These are phyloP conservation scores for Friedmanniomyces simplex DNA, from an alignment of 495 filamentous ascomycete genomes.

Conservation along the genomic window DNA sequence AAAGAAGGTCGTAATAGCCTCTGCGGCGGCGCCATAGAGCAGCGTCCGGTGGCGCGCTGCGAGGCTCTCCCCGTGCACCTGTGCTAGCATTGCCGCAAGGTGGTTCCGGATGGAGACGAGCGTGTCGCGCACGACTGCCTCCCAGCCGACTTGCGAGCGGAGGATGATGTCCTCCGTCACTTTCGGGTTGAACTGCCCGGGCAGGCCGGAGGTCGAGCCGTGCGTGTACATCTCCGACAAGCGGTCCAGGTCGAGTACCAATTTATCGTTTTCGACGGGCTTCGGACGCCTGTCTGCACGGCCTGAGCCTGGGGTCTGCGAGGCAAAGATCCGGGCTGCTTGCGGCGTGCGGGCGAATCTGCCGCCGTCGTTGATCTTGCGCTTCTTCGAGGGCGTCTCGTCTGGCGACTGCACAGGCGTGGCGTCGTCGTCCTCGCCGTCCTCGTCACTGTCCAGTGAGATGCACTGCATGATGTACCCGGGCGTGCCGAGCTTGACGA, in stretches of 20 bases:
- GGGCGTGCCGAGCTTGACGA: constrained; percentile 6
- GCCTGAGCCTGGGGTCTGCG: not conserved
- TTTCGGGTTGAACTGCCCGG: constrained; percentile 29
- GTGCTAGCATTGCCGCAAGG: not conserved
- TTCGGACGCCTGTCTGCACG: too few species aligned
- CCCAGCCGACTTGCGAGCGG: constrained; percentile 9
- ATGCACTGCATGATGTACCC: not conserved
- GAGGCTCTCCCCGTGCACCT: constrained; percentile 4
- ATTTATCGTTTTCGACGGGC: not conserved
- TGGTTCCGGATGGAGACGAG: constrained; percentile 3
- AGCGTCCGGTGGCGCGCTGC: constrained; percentile 8
- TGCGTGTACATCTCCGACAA: constrained; percentile 24
- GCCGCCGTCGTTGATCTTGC: constrained; percentile 13
- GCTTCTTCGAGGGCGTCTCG: constrained; percentile 7
- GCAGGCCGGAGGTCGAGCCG: constrained; percentile 26
- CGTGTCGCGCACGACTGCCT: constrained; percentile 1
- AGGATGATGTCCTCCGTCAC: constrained; percentile 27
- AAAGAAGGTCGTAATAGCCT: constrained; percentile 4
- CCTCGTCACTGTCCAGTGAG: not conserved
- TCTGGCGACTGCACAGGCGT: not conserved
- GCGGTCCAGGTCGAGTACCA: constrained; percentile 22
- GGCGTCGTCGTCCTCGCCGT: not conserved
- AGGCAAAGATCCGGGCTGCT: not conserved
- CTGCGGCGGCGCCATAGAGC: constrained; percentile 13
- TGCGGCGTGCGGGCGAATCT: not conserved